Evolutionary conservation across 2,329 filamentous ascomycete species (phyloP), one percentile per base, ranked within the genome.

Genomic region (Sclerotinia sclerotiorum): DNA sequence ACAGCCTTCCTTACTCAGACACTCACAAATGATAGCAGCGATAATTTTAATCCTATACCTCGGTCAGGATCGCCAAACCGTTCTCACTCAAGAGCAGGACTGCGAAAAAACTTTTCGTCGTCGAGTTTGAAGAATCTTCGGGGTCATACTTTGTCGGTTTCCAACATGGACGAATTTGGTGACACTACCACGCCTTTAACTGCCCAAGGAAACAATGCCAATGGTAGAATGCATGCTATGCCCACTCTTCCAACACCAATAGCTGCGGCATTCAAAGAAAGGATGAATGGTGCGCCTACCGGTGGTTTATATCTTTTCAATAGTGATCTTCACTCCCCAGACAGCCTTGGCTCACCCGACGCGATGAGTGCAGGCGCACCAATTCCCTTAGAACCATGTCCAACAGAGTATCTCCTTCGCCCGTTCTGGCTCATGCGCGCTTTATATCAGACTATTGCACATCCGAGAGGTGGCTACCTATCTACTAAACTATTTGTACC

Each of bases 371-470:
- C 82, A 0, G 88, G 93, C 72, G 86, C 88, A 1, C 94, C 94
- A 17, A 85, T 90, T 29, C 87, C 93, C 0, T 84, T 99, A 6
- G 95, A 99, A 76, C 91, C 95, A 3, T 99, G 96, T 77, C 95
- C 95, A 0, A 92, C 90, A 48, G 93, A 96, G 52, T 89, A 90
- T 69, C 85, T 97, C 75, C 84, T 98, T n/a, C 89, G 95, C 27
- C 96, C 95, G 2, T 99, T 97, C 79, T 99, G 95, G 95, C 84
- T 99, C 56, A 97, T 99, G 92, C 89, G 95, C 67, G 94, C 91
- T 70, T 84, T 99, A 35, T 97, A 95, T 77, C 93, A 97, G 78
- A 97, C 94, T 0, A 87, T 99, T 56, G 90, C 90, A 24, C 94
- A 99, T 76, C 93, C 94, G 2, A 88, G 93, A 32, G 95, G 95